Percentiles rank a stretch among this genome's conserved stretches.
Conservation (phyloP, 192 early-diverging fungal genomes). For the Linnemannia schmuckeri region DNA sequence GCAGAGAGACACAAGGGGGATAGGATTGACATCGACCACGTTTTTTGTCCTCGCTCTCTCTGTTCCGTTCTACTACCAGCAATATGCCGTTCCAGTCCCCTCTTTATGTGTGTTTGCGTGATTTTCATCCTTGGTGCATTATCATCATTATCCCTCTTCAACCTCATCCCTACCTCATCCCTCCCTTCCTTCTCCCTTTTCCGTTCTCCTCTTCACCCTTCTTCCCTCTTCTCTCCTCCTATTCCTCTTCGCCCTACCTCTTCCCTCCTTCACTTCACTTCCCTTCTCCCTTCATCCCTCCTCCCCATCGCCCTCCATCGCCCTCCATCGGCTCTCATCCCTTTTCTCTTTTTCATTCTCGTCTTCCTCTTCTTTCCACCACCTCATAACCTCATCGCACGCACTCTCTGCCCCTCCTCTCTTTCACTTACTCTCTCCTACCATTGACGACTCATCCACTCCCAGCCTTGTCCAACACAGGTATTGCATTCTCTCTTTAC, state of each 20-base stretch:
- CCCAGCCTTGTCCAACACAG: neutral
- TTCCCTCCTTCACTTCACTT: neutral
- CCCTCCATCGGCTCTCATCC: too few species aligned
- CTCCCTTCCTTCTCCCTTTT: neutral
- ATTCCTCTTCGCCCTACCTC: neutral
- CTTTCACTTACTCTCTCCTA: neutral
- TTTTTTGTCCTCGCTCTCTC: neutral
- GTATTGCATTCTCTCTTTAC: neutral
- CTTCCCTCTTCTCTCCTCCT: neutral
- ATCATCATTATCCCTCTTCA: neutral
- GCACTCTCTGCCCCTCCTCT: too few species aligned
- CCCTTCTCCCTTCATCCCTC: neutral
- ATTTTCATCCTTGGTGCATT: neutral
- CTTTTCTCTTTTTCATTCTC: too few species aligned
- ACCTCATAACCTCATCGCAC: too few species aligned
- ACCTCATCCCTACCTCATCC: neutral
- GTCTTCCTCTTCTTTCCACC: too few species aligned
- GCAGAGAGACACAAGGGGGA: neutral
- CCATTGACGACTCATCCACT: neutral
- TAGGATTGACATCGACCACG: neutral
- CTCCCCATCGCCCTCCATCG: neutral
- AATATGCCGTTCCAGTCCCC: neutral
- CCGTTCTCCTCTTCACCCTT: neutral
- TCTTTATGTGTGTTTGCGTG: neutral
- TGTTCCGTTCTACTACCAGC: too few species aligned